Percentiles rank a stretch among this genome's conserved stretches.
Evolutionary conservation across 2,329 filamentous ascomycete species (phyloP).

Genomic region (Blastomyces parvus): DNA sequence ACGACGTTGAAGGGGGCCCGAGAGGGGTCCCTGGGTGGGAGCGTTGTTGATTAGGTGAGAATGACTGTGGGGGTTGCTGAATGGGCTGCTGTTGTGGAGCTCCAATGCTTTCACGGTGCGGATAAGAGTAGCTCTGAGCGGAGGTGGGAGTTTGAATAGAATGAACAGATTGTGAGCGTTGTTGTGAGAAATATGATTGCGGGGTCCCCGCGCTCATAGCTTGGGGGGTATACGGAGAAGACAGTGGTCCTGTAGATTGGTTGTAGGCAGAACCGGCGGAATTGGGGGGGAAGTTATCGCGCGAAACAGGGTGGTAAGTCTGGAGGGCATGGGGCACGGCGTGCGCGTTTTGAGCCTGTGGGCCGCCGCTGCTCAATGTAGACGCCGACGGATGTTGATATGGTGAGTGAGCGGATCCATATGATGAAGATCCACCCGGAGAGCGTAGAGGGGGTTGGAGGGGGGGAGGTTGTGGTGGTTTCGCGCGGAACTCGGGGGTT

Average conservation of each 20-base stretch:
- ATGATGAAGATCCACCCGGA: conserved; percentile 34
- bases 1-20: conserved; percentile 34
- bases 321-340: conserved; percentile 18
- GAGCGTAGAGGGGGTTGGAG: conserved; percentile 39
- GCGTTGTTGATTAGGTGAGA: conserved; percentile 21
- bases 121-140: conserved; percentile 26
- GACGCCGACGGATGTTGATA: conserved; percentile 32
- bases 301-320: conserved; percentile 19
- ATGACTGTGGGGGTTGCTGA: conserved; percentile 25
- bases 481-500: neutral
- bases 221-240: conserved; percentile 34
- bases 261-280: conserved; percentile 18
- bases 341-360: conserved; percentile 25
- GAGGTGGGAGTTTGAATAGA: conserved; percentile 30
- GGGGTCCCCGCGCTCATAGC: conserved; percentile 27
- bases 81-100: conserved; percentile 25
- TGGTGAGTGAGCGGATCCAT: conserved; percentile 31
- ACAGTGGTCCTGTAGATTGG: conserved; percentile 22
- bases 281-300: conserved; percentile 27
- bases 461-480: conserved; percentile 34
- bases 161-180: conserved; percentile 28
- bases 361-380: conserved; percentile 21
- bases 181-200: conserved; percentile 29
- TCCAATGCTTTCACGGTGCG: conserved; percentile 28
- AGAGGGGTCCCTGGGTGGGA: conserved; percentile 38